Evolutionary conservation across 2,329 filamentous ascomycete species (phyloP), one percentile per base, ranked within the genome.

Genomic region (Neoascochyta sp.): DNA sequence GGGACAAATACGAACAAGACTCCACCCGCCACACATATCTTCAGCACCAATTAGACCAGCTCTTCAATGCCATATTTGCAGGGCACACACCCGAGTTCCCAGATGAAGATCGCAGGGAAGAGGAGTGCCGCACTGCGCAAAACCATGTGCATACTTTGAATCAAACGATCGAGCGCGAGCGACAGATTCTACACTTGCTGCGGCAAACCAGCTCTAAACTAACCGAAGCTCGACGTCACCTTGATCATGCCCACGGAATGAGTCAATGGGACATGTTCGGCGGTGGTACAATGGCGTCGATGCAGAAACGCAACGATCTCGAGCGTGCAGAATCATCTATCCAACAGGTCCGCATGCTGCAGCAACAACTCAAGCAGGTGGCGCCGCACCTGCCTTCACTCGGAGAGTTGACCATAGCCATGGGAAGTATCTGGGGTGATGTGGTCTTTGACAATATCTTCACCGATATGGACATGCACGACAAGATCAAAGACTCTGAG

Each of bases 391-490:
- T 74, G 2, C 45, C 50, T 3, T 42, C 49, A 3, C 52, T 77
- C 29, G 54, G 56, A 1, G 31, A 50, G 0, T 60, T 74, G 12
- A 52, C 53, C 12, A 68, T 76, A 25, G 65, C 67, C 0, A 61
- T 68, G 22, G 69, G 70, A 1, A 63, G 54, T 31, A 60, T 74
- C 9, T 63, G 75, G 51, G 62, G 60, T 6, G 72, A 76, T 36
- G 61, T 76, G 3, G 60, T 76, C n/a, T 75, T 76, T 42, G 70
- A 76, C 44, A 75, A 74, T 27, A 66, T 75, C 34, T 72, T 73
- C 44, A 66, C 63, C 7, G 73, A 76, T 34, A 66, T 71, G 60
- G 63, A 64, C 3, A 74, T 75, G 50, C 71, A 72, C 38, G 62
- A 72, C 9, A 66, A 73, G 51, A 71, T 78, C 36, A 68, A 72